Percentiles rank a stretch among this genome's conserved stretches.
These are phyloP conservation scores for Aspergillus sp. DNA, from an alignment of 2,329 filamentous ascomycete species.

Conservation along the genomic window DNA sequence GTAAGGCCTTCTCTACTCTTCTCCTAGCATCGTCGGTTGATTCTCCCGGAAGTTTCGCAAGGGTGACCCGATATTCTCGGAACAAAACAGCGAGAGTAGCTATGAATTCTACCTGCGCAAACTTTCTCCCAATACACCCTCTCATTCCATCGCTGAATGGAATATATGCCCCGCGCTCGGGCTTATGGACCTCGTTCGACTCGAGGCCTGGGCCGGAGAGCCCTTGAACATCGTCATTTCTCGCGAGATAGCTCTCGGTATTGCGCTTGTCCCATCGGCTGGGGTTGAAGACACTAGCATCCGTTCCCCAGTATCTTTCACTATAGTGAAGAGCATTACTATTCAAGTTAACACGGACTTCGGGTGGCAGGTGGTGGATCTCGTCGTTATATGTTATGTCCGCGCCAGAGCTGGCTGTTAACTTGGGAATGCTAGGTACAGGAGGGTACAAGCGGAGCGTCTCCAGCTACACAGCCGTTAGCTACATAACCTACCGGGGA, in stretches of 20 bases:
- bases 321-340: constrained; percentile 20
- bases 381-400: constrained; percentile 13
- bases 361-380: constrained; percentile 17
- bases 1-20: neutral
- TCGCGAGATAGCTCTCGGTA: constrained; percentile 19
- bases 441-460: constrained; percentile 44
- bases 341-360: constrained; percentile 18
- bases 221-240: constrained; percentile 14
- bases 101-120: constrained; percentile 28
- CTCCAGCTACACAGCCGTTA: constrained; percentile 35
- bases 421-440: constrained; percentile 30
- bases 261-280: constrained; percentile 23
- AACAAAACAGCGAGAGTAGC: constrained; percentile 15
- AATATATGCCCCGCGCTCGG: constrained; percentile 22
- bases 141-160: constrained; percentile 25
- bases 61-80: constrained; percentile 15
- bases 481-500: neutral
- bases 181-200: constrained; percentile 17
- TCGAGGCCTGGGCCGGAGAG: constrained; percentile 14
- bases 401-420: constrained; percentile 22
- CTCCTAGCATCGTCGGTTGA: neutral
- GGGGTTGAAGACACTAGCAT: constrained; percentile 16
- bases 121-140: constrained; percentile 25
- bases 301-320: constrained; percentile 23
- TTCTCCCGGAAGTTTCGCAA: neutral